Percentiles rank a stretch among this genome's conserved stretches.
Evolutionary conservation across 2,329 filamentous ascomycete species (phyloP).

Genomic region (Apiospora rasikravindrae): DNA sequence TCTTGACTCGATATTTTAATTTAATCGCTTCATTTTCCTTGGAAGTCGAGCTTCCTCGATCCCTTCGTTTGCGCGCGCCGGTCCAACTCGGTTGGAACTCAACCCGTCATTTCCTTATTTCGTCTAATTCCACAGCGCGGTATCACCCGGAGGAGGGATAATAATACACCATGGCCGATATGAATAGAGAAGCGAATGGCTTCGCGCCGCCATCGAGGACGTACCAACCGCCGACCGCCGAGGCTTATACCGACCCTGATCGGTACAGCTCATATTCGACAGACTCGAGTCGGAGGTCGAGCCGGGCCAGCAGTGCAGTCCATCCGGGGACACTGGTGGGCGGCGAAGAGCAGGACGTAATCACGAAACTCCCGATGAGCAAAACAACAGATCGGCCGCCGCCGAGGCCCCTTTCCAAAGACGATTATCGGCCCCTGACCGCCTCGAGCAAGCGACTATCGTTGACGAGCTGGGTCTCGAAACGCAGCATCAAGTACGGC

Average conservation of each 20-base stretch:
- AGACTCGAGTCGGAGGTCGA: neutral
- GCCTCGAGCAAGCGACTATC: conserved; percentile 44
- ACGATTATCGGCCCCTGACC: conserved; percentile 32
- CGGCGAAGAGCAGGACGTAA: neutral
- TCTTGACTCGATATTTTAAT: conserved; percentile 7
- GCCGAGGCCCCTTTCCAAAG: neutral
- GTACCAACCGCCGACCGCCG: neutral
- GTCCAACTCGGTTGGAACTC: conserved; percentile 20
- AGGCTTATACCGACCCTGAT: neutral
- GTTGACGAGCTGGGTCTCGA: conserved; percentile 40
- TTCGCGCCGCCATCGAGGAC: neutral
- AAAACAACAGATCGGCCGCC: neutral
- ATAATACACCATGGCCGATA: conserved; percentile 4
- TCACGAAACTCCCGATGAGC: neutral
- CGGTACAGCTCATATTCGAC: neutral
- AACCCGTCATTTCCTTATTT: conserved; percentile 21
- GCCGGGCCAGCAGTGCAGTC: neutral
- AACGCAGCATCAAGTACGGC: conserved; percentile 52
- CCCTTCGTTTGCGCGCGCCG: conserved; percentile 32
- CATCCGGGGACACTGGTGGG: neutral
- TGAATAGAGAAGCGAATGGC: neutral
- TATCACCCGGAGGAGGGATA: neutral
- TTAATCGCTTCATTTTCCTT: conserved; percentile 31
- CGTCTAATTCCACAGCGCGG: conserved; percentile 11
- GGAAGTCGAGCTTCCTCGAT: conserved; percentile 38